phyloP scores from a whole-genome alignment of 495 filamentous ascomycete genomes.

The Glutinoglossum americanum region DNA sequence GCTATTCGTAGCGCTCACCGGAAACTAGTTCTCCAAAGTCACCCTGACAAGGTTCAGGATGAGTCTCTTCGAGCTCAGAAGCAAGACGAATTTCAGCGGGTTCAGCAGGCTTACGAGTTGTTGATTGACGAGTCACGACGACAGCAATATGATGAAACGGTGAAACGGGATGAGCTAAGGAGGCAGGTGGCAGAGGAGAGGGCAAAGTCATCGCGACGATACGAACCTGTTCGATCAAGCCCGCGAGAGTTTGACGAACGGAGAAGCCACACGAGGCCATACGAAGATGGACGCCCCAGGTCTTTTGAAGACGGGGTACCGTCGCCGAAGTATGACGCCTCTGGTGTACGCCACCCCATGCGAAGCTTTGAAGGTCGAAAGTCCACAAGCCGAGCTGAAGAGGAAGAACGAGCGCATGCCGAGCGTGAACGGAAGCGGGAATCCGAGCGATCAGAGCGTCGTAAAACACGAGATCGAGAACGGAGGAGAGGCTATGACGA shows the following conservation, averaged over 20 bases:
- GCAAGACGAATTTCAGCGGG: slow-evolving; percentile 72
- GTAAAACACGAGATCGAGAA: slow-evolving; percentile 4
- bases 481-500: slow-evolving; percentile 2
- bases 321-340: slow-evolving; percentile 12
- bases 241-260: slow-evolving; percentile 9
- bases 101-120: slow-evolving; percentile 84
- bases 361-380: slow-evolving; percentile 3
- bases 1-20: slow-evolving; percentile 68
- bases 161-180: slow-evolving; percentile 37
- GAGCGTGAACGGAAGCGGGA: neutral
- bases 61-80: slow-evolving; percentile 43
- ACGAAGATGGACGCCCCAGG: slow-evolving; percentile 3
- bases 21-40: slow-evolving; percentile 80
- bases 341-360: slow-evolving; percentile 10
- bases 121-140: slow-evolving; percentile 58
- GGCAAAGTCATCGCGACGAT: slow-evolving; percentile 11
- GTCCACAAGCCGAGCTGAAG: neutral
- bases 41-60: slow-evolving; percentile 88
- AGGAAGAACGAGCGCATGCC: neutral
- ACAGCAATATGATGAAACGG: slow-evolving; percentile 47
- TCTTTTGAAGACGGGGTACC: slow-evolving; percentile 11
- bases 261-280: neutral
- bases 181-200: slow-evolving; percentile 19
- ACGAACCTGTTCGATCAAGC: slow-evolving; percentile 9
- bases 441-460: neutral